These are phyloP conservation scores for Chloranthus sessilifolius DNA, from an alignment of 164 flowering plant genomes.

Conservation along the genomic window DNA sequence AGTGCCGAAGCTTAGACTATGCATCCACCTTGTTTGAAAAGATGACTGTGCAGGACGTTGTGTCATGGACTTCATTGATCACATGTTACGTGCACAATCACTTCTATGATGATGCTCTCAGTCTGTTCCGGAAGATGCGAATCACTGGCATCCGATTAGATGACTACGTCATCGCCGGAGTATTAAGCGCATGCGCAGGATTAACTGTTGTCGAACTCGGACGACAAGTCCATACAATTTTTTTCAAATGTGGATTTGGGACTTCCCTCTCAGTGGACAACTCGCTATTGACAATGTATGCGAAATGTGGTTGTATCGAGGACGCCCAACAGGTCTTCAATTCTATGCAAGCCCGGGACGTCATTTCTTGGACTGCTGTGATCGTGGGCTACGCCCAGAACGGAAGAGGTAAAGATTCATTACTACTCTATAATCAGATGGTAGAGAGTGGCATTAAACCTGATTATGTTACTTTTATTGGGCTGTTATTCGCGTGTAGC, in stretches of 20 bases:
- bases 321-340: conserved; percentile 55
- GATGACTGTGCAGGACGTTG: conserved; percentile 60
- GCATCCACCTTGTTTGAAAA: conserved; percentile 45
- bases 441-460: conserved; percentile 48
- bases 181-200: conserved; percentile 70
- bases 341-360: conserved; percentile 45
- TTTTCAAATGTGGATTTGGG: conserved; percentile 38
- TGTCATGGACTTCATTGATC: conserved; percentile 88
- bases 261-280: conserved; percentile 62
- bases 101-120: conserved; percentile 50
- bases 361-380: conserved; percentile 82
- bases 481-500: conserved; percentile 82
- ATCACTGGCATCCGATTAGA: conserved; percentile 43
- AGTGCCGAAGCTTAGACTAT: conserved; percentile 36
- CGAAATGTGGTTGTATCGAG: conserved; percentile 71
- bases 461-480: conserved; percentile 71
- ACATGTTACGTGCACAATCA: conserved; percentile 61
- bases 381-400: conserved; percentile 74
- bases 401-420: conserved; percentile 54
- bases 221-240: conserved; percentile 59
- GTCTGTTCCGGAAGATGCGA: conserved; percentile 55
- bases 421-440: conserved; percentile 60
- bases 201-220: conserved; percentile 62
- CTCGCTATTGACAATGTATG: conserved; percentile 71
- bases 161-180: conserved; percentile 45